Percentiles rank a stretch among this genome's conserved stretches.
phyloP scores from a whole-genome alignment of 129 eudicot genomes.

The Flaveria linearis region DNA sequence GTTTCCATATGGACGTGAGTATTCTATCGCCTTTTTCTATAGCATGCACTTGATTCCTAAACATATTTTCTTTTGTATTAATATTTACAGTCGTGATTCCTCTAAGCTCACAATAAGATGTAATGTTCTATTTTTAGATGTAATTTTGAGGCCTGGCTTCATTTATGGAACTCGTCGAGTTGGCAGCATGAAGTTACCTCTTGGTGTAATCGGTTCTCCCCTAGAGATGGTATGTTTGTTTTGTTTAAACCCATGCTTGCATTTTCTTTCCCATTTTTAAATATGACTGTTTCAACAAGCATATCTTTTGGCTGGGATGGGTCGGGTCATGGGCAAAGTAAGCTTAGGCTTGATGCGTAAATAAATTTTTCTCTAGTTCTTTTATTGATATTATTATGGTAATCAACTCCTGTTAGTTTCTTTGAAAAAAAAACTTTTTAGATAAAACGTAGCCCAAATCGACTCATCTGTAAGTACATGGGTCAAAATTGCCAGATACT shows the following conservation, averaged over 20 bases:
- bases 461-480: not conserved
- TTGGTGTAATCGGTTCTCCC: slow-evolving; percentile 95
- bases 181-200: slow-evolving; percentile 90
- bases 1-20: slow-evolving; percentile 91
- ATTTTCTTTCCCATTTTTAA: not conserved
- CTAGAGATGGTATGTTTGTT: slow-evolving; percentile 67
- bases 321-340: not conserved
- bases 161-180: slow-evolving; percentile 91
- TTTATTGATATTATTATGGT: not conserved
- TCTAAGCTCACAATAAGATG: not conserved
- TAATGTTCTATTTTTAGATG: slow-evolving; percentile 51
- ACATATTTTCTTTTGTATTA: not conserved
- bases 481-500: not conserved
- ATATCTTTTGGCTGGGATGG: slow-evolving; percentile 20
- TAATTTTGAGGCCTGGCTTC: slow-evolving; percentile 91
- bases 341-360: not conserved
- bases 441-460: not conserved
- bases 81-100: not conserved
- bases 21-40: not conserved
- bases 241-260: not conserved
- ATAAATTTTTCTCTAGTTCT: not conserved
- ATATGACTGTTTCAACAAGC: not conserved
- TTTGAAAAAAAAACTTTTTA: no score
- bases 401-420: not conserved
- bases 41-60: not conserved